Conservation (phyloP, 495 filamentous ascomycete species). For the Penicillium lagena region DNA sequence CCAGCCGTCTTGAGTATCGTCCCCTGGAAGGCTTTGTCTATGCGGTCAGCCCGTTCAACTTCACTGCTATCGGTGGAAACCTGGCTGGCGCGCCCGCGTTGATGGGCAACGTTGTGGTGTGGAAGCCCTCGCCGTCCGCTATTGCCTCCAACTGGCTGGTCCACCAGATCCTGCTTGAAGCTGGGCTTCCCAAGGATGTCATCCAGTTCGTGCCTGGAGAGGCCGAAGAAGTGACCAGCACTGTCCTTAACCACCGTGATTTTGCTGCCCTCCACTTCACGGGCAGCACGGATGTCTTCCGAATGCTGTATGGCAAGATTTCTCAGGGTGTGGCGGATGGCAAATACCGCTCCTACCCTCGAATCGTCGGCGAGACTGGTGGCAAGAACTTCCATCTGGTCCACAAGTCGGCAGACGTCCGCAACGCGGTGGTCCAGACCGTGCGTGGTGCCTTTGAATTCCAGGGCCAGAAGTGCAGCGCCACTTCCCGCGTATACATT, state of each 20-base stretch:
- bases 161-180: conserved; percentile 77
- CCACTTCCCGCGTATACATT: conserved; percentile 71
- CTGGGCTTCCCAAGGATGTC: conserved; percentile 70
- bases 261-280: conserved; percentile 80
- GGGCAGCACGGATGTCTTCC: conserved; percentile 78
- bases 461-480: conserved; percentile 84
- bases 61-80: conserved; percentile 82
- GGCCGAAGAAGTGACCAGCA: conserved; percentile 68
- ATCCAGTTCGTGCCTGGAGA: conserved; percentile 82
- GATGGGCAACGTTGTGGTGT: conserved; percentile 80
- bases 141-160: conserved; percentile 73
- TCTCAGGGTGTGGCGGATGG: conserved; percentile 63
- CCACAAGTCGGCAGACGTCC: conserved; percentile 65
- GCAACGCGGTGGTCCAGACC: conserved; percentile 71
- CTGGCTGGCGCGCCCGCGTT: conserved; percentile 68
- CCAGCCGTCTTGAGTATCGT: conserved; percentile 66
- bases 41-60: conserved; percentile 82
- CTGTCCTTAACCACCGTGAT: conserved; percentile 60
- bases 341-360: conserved; percentile 69
- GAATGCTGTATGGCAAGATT: conserved; percentile 70
- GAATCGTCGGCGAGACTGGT: conserved; percentile 80
- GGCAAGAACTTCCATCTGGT: conserved; percentile 88
- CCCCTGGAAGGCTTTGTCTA: conserved; percentile 85
- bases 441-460: conserved; percentile 81
- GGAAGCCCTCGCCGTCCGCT: conserved; percentile 78